Evolutionary conservation across 2,329 filamentous ascomycete genomes (phyloP), one percentile per base, ranked within the genome.

Genomic region (Fusarium hostae): DNA sequence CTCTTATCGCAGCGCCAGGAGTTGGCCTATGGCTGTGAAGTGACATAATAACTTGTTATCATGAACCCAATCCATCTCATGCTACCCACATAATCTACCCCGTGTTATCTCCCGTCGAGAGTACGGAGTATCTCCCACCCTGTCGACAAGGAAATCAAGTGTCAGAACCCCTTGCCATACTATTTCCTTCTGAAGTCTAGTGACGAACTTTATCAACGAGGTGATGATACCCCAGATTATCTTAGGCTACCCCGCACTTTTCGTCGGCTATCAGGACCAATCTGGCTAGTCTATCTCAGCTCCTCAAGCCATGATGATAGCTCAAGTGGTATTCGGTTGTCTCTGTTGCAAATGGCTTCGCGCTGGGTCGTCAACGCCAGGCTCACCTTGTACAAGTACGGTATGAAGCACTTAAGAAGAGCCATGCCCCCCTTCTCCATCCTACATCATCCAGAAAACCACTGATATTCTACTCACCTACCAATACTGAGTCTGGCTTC

Each of bases 201-300:
- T 37, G 2, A n/a, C 37, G n/a, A 12, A 16, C 22, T 37, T 13
- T 37, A 26, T 34, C 32, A 51, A 51, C 2, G 5, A 24, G 13
- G 8, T 12, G 16, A 22, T 32, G 13, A 16, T 51, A 6, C 9
- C 6, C 18, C 5, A n/a, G 48, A 37, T 52, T 37, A 6, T 16
- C 24, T 20, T 52, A 22, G 34, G 18, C 12, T 52, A 26, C 48
- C 34, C 48, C 48, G 34, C 48, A 28, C 22, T n/a, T 26, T 12
- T 37, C 48, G 22, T 52, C 48, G 48, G 48, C 48, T 52, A 52
- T 37, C 48, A 37, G 18, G 11, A 52, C 48, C 22, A 52, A 52
- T 52, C 2, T 28, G 32, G 48, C 24, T 52, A 52, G 34, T n/a
- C 11, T 9, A 28, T 52, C 24, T 10, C 13, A 16, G 6, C 12